Base-by-base conservation (phyloP, 345 rosid species). In the Balakata baccata region DNA sequence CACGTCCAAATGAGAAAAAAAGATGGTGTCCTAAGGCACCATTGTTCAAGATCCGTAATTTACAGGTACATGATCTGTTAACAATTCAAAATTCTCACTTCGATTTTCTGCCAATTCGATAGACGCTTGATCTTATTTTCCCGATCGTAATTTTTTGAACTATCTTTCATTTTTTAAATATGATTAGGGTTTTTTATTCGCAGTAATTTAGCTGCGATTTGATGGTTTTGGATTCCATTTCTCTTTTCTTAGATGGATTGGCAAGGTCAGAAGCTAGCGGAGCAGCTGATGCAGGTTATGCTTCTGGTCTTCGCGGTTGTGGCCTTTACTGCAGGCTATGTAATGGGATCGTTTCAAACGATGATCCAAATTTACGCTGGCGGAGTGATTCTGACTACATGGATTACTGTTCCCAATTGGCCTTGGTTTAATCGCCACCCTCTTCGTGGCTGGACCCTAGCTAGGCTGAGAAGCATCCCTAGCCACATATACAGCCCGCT, bases 251-350 rank as follows among this genome's bases (percentile, higher is more conserved):
- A 82, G 76, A 92, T 95, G 99, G 98, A 95, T 84, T 95, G 99
- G 98, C 92, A 95, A 89, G 98, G 99, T 43, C 98, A 95, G 75
- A 95, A 89, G 86, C 71, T 88, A 29, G 91, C 96, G 17, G 97
- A 95, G 94, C 94, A 86, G 78, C 78, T 90, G 84, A 91, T 95
- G 98, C 98, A 92, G 85, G 81, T 90, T 34, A 7, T 92, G 87
- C 84, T 95, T 14, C 23, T 95, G 81, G 89, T 78, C 14, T 89
- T 83, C 0, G 93, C 92, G 3, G 87, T 78, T 29, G 85, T 77
- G 53, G 88, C 94, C 0, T 82, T 87, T 22, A 79, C 75, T 41
- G 64, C 79, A 0, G 97, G 98, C 17, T 89, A 86, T 59, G 8
- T 77, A 0, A 72, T 82, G 77, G 90, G 83, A 18, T 95, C 99